Conservation (phyloP, 2,329 filamentous ascomycete species). For the Furcasterigmium sp. region DNA sequence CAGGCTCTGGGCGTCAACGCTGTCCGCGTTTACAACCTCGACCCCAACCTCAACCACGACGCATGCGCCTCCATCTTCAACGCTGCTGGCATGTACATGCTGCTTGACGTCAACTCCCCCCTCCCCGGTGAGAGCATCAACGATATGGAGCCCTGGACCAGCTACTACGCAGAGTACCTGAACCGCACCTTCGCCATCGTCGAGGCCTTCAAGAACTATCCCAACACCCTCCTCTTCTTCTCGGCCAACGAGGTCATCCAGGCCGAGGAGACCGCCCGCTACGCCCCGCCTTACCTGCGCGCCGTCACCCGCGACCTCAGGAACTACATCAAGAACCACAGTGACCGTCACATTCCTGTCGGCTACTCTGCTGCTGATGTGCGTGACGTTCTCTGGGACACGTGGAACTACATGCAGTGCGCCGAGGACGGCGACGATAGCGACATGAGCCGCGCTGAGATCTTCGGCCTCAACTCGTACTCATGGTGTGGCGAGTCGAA, state of each 20-base stretch:
- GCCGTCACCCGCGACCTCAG: constrained; percentile 76
- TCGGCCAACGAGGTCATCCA: constrained; percentile 80
- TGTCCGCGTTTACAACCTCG: constrained; percentile 65
- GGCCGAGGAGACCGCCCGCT: constrained; percentile 52
- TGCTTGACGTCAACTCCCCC: constrained; percentile 65
- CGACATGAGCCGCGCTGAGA: constrained; percentile 61
- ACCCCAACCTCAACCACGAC: constrained; percentile 62
- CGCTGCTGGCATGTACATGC: constrained; percentile 63
- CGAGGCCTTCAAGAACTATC: constrained; percentile 62
- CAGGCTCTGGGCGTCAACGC: constrained; percentile 61
- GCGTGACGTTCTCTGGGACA: constrained; percentile 65
- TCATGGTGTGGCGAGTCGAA: constrained; percentile 66
- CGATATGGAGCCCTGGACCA: constrained; percentile 49
- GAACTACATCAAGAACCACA: constrained; percentile 70
- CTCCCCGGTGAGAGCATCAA: constrained; percentile 52
- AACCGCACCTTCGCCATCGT: constrained; percentile 64
- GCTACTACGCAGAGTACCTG: constrained; percentile 55
- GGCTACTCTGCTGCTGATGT: constrained; percentile 81
- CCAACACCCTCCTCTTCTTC: constrained; percentile 74
- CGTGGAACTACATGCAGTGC: constrained; percentile 73
- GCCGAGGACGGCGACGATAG: constrained; percentile 44
- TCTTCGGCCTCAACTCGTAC: constrained; percentile 72
- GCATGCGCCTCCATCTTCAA: constrained; percentile 65
- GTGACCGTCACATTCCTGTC: constrained; percentile 64
- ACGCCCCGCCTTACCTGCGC: constrained; percentile 65